Percentiles rank a stretch among this genome's conserved stretches.
Evolutionary conservation across 225 moss, liverwort and hornwort genomes (phyloP).

Genomic region (Rhytidiadelphus loreus): DNA sequence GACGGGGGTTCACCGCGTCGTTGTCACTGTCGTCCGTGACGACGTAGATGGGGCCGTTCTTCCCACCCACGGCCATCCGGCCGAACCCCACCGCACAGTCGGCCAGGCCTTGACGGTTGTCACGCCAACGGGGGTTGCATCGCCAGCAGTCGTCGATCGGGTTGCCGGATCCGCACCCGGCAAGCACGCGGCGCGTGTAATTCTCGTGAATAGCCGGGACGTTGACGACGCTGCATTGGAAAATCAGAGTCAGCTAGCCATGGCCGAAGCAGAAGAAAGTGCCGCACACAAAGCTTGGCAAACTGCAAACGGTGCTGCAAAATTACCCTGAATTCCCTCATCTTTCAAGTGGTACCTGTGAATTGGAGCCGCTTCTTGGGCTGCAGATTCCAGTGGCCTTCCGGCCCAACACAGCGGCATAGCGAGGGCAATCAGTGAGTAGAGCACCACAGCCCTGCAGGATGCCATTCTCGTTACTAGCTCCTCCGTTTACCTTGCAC

Average conservation of each 20-base stretch:
- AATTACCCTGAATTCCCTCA: neutral
- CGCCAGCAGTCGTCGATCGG: conserved; percentile 52
- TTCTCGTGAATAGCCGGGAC: neutral
- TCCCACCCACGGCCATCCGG: conserved; percentile 25
- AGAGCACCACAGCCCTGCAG: neutral
- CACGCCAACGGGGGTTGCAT: conserved; percentile 18
- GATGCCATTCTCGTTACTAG: neutral
- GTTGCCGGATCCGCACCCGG: conserved; percentile 33
- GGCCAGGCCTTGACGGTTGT: conserved; percentile 18
- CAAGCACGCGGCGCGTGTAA: conserved; percentile 21
- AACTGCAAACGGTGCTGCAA: neutral
- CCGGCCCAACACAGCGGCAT: conserved; percentile 5
- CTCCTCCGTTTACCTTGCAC: neutral
- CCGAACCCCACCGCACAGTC: conserved; percentile 37
- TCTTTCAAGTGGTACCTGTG: neutral
- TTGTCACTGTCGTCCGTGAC: conserved; percentile 38
- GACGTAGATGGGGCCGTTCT: conserved; percentile 24
- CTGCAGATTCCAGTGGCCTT: conserved; percentile 8
- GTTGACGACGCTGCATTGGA: neutral
- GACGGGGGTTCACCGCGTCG: conserved; percentile 20
- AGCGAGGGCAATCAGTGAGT: conserved; percentile 2
- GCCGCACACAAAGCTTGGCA: neutral
- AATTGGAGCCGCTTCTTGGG: neutral
- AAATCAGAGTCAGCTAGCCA: neutral
- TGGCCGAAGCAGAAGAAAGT: neutral